A percentile compares a stretch with the other conserved stretches of the same genome.
Conservation (phyloP, 805 yeast genomes). For the Candida insectalens region DNA sequence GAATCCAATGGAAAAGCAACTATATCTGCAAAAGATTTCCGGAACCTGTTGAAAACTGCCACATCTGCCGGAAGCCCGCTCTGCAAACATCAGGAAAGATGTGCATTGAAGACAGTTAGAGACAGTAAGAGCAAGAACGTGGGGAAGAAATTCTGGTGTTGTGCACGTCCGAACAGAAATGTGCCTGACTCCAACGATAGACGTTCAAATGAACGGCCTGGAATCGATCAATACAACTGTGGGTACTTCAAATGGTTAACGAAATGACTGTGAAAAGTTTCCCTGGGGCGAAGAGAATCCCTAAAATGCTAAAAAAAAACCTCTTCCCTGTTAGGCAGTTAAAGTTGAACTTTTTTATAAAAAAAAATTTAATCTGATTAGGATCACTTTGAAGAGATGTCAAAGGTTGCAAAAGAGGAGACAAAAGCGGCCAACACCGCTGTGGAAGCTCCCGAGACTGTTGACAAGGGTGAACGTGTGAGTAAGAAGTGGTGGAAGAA, state of each 20-base stretch:
- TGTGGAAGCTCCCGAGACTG: constrained; percentile 11
- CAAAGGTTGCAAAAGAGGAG: constrained; percentile 5
- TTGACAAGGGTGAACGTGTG: constrained; percentile 19
- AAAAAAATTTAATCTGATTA: not conserved
- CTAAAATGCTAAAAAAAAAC: not conserved
- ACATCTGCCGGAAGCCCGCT: constrained; percentile 22
- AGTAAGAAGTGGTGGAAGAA: constrained; percentile 54
- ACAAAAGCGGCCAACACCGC: constrained; percentile 2
- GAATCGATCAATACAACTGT: constrained; percentile 29
- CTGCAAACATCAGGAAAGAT: constrained; percentile 39
- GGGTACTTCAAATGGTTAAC: constrained; percentile 45
- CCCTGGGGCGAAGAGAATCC: not conserved
- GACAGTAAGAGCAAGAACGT: constrained; percentile 27
- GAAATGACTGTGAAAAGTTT: not conserved
- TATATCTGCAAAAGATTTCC: constrained; percentile 8
- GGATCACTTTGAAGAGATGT: not conserved
- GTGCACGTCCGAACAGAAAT: constrained; percentile 25
- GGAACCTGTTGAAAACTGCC: constrained; percentile 9
- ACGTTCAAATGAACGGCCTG: constrained; percentile 3
- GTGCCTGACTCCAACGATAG: constrained; percentile 6
- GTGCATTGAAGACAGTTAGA: constrained; percentile 35
- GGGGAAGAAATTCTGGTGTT: constrained; percentile 48
- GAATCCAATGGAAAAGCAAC: not conserved
- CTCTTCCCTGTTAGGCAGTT: no score
- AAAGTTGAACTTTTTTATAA: no score